A percentile compares a stretch with the other conserved stretches of the same genome.
These are phyloP conservation scores for Mycena galericulata DNA, from an alignment of 768 basidiomycete genomes.

Conservation along the genomic window DNA sequence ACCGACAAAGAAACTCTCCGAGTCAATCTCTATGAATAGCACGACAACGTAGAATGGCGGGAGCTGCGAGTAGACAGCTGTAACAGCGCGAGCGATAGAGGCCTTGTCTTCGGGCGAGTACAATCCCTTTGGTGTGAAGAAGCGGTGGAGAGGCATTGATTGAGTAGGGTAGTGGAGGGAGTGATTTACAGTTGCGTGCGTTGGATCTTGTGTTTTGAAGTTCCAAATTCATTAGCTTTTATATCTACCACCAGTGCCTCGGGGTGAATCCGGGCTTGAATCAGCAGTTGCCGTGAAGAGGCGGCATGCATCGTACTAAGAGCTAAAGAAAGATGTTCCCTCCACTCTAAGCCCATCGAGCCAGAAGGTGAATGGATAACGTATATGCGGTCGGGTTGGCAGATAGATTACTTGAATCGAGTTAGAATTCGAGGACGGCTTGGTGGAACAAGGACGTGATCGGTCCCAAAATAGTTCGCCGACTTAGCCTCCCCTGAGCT, in stretches of 20 bases:
- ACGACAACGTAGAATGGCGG: slow-evolving; percentile 41
- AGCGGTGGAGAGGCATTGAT: slow-evolving; percentile 42
- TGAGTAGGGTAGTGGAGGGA: neutral
- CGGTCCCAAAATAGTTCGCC: too few relatives aligned
- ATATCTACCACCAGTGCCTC: too few relatives aligned
- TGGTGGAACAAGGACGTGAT: too few relatives aligned
- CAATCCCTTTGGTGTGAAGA: slow-evolving; percentile 37
- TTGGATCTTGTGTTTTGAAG: neutral
- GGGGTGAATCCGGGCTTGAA: neutral
- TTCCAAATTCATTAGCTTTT: too few relatives aligned
- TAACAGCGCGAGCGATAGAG: slow-evolving; percentile 36
- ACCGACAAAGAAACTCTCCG: slow-evolving; percentile 36
- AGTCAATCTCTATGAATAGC: slow-evolving; percentile 40
- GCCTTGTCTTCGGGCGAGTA: slow-evolving; percentile 39
- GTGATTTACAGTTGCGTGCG: neutral
- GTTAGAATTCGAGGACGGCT: too few relatives aligned
- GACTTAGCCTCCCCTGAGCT: too few relatives aligned
- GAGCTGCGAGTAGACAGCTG: slow-evolving; percentile 31
- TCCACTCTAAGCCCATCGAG: too few relatives aligned
- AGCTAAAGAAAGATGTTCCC: too few relatives aligned
- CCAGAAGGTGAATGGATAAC: neutral
- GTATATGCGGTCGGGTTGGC: neutral
- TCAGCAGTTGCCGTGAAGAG: too few relatives aligned
- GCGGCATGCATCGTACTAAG: too few relatives aligned
- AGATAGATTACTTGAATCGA: too few relatives aligned